Evolutionary conservation across 2,329 filamentous ascomycete genomes (phyloP).

Genomic region (Diaporthe citriasiana): DNA sequence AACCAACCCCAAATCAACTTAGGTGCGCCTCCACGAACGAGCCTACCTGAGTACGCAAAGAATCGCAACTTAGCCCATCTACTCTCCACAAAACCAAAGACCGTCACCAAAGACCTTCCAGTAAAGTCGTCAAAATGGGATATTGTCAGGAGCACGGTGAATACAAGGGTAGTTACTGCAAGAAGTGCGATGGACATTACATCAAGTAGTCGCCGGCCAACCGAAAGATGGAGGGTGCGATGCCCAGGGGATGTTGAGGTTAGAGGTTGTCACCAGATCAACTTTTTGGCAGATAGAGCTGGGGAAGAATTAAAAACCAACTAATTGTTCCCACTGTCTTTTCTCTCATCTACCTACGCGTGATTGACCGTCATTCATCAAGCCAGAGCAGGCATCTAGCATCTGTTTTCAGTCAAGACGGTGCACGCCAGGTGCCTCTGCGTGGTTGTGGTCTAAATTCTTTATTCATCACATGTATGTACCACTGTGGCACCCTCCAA

Average conservation of each 20-base stretch:
- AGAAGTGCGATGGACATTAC: neutral
- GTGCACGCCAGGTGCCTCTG: too few species aligned
- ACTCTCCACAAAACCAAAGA: neutral
- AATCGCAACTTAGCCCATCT: neutral
- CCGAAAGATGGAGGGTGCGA: neutral
- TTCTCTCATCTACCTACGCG: neutral
- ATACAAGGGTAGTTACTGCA: neutral
- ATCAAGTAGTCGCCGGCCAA: neutral
- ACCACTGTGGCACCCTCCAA: neutral
- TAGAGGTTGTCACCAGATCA: neutral
- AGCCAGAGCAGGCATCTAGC: neutral
- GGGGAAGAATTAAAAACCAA: neutral
- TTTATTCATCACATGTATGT: too few species aligned
- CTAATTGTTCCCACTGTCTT: neutral
- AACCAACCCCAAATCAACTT: neutral
- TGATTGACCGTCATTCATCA: neutral
- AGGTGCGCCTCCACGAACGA: neutral
- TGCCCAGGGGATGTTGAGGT: too few species aligned
- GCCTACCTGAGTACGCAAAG: neutral
- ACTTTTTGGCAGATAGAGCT: neutral
- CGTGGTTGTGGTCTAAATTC: too few species aligned
- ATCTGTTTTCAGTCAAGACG: too few species aligned
- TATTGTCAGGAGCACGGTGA: neutral
- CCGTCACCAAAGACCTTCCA: neutral
- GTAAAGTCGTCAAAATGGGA: neutral